Evolutionary conservation across 1,284 basidiomycete genomes (phyloP), one percentile per base, ranked within the genome.

Genomic region (Trametes sp.): DNA sequence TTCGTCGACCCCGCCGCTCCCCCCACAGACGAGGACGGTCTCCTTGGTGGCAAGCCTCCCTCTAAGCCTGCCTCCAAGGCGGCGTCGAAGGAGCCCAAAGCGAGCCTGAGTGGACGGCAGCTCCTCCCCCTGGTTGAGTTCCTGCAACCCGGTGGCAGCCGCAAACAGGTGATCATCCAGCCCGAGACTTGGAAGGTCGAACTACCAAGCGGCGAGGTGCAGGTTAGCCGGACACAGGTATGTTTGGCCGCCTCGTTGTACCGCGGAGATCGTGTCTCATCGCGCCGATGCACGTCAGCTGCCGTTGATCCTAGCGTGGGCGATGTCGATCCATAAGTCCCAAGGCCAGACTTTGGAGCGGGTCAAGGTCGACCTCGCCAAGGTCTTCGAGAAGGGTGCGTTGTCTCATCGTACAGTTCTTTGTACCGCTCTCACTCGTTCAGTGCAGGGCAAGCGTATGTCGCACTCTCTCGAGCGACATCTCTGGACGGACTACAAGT

Each of bases 311-410:
- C 81, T 95, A 36, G 84, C 93, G 0, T 96, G 93, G 94, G 93
- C 94, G 0, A 94, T 95, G 92, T 95, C 93, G 51, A 98, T 98
- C 59, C 96, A 98, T 76, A 98, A 98, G 74, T 92, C 92, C 5
- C 95, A 96, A 75, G 94, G 94, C 10, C 94, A 96, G 75, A 96
- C 92, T 0, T 79, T 97, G 1, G 91, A 95, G 49, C 86, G 93
- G 24, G 94, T 96, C 61, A 94, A 89, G 73, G 91, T 95, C 38
- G 93, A 95, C 70, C 79, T 94, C 21, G 87, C 83, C 5, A 87
- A 86, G 70, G 88, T 94, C 1, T 96, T 98, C 72, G 96, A 98
- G 78, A 96, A 95, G 78, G 95, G 95, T 85, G 57, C 36, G 81
- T 67, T 26, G 42, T 58, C 9, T 16, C 46, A 23, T 38, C 21